Evolutionary conservation across 129 eudicot genomes (phyloP).

Genomic region (Flaveria brownii): DNA sequence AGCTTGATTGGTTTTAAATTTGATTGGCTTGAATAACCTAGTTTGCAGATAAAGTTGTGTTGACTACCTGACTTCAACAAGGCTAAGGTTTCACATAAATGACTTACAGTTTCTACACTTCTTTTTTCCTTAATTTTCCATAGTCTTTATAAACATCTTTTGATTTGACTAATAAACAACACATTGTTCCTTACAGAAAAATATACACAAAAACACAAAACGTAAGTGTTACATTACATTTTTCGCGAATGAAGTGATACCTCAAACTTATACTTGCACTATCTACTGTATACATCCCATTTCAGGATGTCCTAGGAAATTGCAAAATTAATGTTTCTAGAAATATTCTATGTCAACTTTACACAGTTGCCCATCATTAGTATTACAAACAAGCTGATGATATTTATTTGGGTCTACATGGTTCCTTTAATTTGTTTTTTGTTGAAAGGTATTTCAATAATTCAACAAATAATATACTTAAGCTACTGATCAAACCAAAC

Average conservation of each 20-base stretch:
- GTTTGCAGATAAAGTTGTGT: background rate
- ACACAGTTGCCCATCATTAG: background rate
- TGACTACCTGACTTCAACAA: background rate
- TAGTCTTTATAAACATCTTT: no score
- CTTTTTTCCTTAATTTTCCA: background rate
- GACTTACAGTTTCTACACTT: background rate
- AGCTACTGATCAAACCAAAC: constrained; percentile 5
- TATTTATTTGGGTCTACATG: background rate
- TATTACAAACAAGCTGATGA: background rate
- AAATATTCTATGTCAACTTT: background rate
- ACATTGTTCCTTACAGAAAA: no score
- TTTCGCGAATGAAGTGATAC: no score
- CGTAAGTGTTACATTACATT: no score
- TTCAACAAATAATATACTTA: background rate
- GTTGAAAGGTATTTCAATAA: background rate
- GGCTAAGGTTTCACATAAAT: background rate
- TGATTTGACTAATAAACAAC: no score
- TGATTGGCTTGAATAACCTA: background rate
- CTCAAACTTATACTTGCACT: no score
- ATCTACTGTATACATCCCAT: no score
- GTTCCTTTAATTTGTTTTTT: background rate
- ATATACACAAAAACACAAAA: no score
- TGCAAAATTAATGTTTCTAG: no score
- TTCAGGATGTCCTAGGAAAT: no score
- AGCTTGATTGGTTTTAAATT: background rate